These are phyloP conservation scores for Petrea volubilis DNA, from an alignment of 257 asterid species.

Conservation along the genomic window DNA sequence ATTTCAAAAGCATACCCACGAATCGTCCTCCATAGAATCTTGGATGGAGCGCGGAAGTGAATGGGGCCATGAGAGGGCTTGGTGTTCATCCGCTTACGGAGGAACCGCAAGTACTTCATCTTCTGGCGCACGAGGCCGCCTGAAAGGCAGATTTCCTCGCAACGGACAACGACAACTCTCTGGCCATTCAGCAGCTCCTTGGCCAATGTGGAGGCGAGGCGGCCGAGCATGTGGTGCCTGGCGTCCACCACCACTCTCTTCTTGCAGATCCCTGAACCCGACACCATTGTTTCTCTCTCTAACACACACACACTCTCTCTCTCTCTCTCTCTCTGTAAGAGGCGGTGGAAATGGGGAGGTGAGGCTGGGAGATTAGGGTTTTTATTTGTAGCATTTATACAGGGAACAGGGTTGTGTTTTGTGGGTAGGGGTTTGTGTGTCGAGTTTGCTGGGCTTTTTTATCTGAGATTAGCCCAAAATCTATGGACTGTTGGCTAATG, in stretches of 20 bases:
- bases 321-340: too few species aligned
- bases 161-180: slow-evolving; percentile 41
- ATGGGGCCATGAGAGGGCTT: slow-evolving; percentile 57
- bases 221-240: slow-evolving; percentile 57
- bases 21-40: slow-evolving; percentile 55
- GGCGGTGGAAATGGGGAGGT: slow-evolving; percentile 3
- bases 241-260: slow-evolving; percentile 49
- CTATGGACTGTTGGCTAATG: not conserved
- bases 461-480: not conserved
- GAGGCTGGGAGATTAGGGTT: slow-evolving; percentile 18
- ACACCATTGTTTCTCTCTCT: slow-evolving; percentile 34
- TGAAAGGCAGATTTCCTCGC: slow-evolving; percentile 53
- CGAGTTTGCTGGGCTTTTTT: not conserved
- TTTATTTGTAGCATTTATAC: not conserved
- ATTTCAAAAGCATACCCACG: slow-evolving; percentile 44
- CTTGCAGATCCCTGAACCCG: slow-evolving; percentile 54
- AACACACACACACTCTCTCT: not conserved
- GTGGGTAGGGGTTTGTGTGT: not conserved
- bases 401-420: not conserved
- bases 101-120: slow-evolving; percentile 49
- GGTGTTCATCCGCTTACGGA: slow-evolving; percentile 55
- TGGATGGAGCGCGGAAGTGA: slow-evolving; percentile 54
- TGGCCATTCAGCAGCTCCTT: slow-evolving; percentile 55
- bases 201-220: slow-evolving; percentile 42
- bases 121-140: slow-evolving; percentile 63